Evolutionary conservation across 2,329 filamentous ascomycete species (phyloP).

Genomic region (Neopestalotiopsis sp.): DNA sequence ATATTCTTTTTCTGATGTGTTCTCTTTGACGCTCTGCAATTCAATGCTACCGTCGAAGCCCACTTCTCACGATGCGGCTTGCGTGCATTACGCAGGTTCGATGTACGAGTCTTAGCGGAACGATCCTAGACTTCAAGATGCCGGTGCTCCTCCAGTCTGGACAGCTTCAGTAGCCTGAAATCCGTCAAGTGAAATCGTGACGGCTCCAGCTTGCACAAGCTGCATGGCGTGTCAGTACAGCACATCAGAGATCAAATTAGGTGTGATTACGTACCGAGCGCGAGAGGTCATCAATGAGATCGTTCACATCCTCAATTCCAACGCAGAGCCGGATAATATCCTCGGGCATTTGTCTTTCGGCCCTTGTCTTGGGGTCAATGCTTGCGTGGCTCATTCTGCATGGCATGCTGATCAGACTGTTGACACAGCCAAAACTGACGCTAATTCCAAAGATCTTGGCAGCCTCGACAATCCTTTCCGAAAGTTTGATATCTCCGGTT

Average conservation of each 20-base stretch:
- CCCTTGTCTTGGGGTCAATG: conserved; percentile 92
- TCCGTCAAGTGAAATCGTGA: conserved; percentile 82
- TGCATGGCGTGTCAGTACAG: conserved; percentile 38
- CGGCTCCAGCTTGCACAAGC: conserved; percentile 93
- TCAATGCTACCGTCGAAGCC: background rate
- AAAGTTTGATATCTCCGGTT: conserved; percentile 83
- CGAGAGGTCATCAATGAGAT: conserved; percentile 90
- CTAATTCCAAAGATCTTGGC: conserved; percentile 93
- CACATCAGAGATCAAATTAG: background rate
- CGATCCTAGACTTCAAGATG: background rate
- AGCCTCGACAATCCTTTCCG: conserved; percentile 92
- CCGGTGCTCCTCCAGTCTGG: background rate
- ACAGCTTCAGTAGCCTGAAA: conserved; percentile 65
- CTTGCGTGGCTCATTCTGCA: conserved; percentile 99
- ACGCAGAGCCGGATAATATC: conserved; percentile 96
- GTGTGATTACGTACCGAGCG: conserved; percentile 73
- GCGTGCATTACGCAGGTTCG: background rate
- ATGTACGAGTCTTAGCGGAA: background rate
- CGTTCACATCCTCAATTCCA: conserved; percentile 91
- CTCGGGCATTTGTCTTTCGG: conserved; percentile 91
- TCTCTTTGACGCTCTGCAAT: background rate
- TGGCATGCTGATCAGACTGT: conserved; percentile 98
- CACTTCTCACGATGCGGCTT: background rate
- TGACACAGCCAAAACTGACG: conserved; percentile 97
- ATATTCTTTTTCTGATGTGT: background rate